Conservation (phyloP, 176 grass and related monocot genomes). For the Avena eriantha region DNA sequence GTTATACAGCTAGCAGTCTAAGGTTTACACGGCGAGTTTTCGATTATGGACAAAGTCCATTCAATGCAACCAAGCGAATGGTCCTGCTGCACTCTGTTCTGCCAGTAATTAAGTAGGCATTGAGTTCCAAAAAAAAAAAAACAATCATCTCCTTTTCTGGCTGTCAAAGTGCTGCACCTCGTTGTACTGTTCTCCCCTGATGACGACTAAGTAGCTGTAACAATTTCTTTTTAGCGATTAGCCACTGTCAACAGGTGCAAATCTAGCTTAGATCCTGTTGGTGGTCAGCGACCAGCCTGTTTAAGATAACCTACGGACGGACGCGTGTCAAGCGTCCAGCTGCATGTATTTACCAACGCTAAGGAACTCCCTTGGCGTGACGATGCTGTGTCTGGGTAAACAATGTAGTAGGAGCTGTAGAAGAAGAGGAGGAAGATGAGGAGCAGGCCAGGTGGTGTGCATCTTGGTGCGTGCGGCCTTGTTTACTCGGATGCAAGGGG, state of each 20-base stretch:
- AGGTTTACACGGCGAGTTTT: not conserved
- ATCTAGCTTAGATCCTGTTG: not conserved
- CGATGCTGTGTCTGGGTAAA: too few species aligned
- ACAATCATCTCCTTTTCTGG: not conserved
- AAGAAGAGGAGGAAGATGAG: not conserved
- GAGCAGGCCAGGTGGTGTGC: not conserved
- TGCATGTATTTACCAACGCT: not conserved
- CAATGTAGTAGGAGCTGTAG: too few species aligned
- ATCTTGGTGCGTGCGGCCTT: conserved; percentile 27
- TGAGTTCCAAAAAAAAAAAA: not conserved
- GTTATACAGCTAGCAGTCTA: not conserved
- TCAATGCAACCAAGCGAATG: conserved; percentile 21
- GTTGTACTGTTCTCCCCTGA: too few species aligned
- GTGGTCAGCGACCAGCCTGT: not conserved
- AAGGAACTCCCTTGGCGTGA: too few species aligned
- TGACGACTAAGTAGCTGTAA: too few species aligned
- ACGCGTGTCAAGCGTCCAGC: not conserved
- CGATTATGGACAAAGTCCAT: not conserved
- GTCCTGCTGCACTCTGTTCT: not conserved
- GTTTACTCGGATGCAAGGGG: conserved; percentile 23
- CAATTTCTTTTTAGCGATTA: not conserved
- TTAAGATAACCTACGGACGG: too few species aligned
- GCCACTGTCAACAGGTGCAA: not conserved
- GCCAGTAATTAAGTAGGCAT: not conserved
- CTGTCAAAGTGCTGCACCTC: too few species aligned